phyloP scores from a whole-genome alignment of 208 protist species.

The Naegleria fowleri region DNA sequence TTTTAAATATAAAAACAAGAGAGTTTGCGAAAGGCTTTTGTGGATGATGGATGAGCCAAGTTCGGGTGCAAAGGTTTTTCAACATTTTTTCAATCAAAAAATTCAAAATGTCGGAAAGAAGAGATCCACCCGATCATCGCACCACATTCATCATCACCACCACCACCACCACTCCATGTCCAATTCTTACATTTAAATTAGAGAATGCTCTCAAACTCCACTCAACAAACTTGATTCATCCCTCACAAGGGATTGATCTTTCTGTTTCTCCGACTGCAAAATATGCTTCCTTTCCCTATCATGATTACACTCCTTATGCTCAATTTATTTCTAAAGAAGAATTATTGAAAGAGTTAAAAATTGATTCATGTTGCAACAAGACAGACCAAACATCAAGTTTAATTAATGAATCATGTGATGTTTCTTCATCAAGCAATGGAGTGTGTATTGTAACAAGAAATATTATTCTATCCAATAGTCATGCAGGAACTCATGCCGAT shows the following conservation, averaged over 20 bases:
- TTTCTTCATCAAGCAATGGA: constrained; percentile 42
- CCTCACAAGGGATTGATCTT: not conserved
- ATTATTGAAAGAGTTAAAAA: not conserved
- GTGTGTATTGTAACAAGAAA: constrained; percentile 56
- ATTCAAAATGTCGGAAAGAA: not conserved
- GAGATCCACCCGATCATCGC: too few relatives aligned
- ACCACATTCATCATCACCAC: too few relatives aligned
- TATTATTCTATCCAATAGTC: constrained; percentile 60
- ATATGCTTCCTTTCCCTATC: constrained; percentile 19
- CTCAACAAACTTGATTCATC: not conserved
- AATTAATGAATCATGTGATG: constrained; percentile 32
- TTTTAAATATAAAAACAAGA: not conserved
- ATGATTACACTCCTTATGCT: constrained; percentile 17
- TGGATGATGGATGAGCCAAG: too few relatives aligned
- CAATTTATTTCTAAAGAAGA: not conserved
- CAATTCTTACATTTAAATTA: not conserved
- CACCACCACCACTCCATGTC: not conserved
- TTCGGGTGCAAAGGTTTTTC: not conserved
- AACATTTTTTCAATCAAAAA: not conserved
- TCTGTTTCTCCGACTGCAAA: not conserved
- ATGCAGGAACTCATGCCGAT: constrained; percentile 66
- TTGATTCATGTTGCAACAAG: not conserved
- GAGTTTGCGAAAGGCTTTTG: too few relatives aligned
- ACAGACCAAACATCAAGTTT: too few relatives aligned
- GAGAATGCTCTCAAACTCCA: not conserved